These are phyloP conservation scores for Betula pendula DNA, from an alignment of 306 rosid genomes.

Conservation along the genomic window DNA sequence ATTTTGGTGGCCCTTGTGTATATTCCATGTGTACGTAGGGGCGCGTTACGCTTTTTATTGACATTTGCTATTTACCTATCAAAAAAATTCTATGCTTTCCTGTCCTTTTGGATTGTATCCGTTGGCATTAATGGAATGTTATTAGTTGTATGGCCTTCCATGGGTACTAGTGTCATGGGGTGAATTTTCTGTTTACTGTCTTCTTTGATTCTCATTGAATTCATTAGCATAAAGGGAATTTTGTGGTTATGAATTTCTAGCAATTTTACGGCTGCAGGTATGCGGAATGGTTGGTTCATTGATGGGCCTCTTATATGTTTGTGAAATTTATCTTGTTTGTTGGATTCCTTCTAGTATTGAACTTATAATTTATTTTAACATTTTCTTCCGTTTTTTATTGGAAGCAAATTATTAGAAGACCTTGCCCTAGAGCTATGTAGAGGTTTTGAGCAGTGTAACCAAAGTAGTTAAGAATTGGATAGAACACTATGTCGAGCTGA, in stretches of 20 bases:
- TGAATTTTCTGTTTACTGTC: neutral
- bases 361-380: neutral
- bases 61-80: no score
- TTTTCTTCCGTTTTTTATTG: neutral
- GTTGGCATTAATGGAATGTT: neutral
- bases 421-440: neutral
- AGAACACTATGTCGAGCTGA: neutral
- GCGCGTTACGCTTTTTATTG: no score
- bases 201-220: neutral
- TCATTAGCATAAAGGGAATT: neutral
- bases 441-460: neutral
- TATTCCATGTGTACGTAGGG: no score
- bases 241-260: neutral
- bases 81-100: no score
- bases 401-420: neutral
- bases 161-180: neutral
- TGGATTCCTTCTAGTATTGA: neutral
- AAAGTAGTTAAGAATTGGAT: neutral
- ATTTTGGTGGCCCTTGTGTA: no score
- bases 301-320: neutral
- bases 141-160: no score
- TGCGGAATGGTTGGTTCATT: neutral
- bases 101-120: neutral
- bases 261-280: neutral
- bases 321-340: neutral